Conservation (phyloP, 1,139 yeast genomes). For the Candida smagusa region DNA sequence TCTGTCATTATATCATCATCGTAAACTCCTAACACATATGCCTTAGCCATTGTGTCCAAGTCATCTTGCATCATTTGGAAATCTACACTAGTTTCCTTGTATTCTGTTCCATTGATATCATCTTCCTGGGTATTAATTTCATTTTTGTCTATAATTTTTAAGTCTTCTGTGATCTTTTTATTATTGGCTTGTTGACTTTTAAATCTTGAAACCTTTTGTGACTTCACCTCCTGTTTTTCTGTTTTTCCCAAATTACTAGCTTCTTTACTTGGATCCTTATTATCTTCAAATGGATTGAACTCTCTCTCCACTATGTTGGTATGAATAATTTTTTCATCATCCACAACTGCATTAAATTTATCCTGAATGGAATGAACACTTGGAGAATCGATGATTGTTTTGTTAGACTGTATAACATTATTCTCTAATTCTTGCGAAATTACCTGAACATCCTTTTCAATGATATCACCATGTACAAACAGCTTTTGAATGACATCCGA, state of each 20-base stretch:
- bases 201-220: constrained; percentile 22
- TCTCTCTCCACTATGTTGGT: neutral
- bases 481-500: neutral
- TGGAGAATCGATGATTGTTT: neutral
- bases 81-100: constrained; percentile 26
- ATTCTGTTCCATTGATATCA: constrained; percentile 1
- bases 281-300: neutral
- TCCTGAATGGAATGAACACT: neutral
- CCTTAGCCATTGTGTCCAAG: constrained; percentile 57
- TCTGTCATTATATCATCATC: constrained; percentile 57
- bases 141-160: neutral
- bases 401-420: neutral
- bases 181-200: constrained; percentile 13
- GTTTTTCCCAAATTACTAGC: neutral
- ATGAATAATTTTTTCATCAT: neutral
- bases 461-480: constrained; percentile 9
- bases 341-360: neutral
- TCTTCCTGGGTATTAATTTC: constrained; percentile 11
- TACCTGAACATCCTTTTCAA: constrained; percentile 4
- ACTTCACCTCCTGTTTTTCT: constrained; percentile 5
- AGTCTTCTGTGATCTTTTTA: neutral
- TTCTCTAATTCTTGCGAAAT: neutral
- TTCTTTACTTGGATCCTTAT: neutral
- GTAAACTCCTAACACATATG: constrained; percentile 56
- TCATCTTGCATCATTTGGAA: constrained; percentile 40